phyloP scores from a whole-genome alignment of 441 rosid species.

The Gossypium laxum region DNA sequence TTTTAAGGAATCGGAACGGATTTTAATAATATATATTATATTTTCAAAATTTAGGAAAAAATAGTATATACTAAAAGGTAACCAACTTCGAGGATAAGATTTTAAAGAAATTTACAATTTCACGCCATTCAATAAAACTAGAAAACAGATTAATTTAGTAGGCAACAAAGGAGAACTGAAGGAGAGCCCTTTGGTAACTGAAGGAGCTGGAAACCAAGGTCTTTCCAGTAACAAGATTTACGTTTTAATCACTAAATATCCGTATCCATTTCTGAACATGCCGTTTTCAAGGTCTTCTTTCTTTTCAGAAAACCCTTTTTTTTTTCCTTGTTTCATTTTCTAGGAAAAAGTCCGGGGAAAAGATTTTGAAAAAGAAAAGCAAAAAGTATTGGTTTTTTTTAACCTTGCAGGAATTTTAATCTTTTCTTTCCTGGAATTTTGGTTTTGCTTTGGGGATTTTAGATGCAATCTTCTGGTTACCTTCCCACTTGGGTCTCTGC shows the following conservation, averaged over 20 bases:
- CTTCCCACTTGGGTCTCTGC: conserved; percentile 50
- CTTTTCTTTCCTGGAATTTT: conserved; percentile 33
- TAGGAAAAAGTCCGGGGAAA: not conserved
- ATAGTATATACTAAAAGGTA: not conserved
- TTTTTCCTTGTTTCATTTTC: not conserved
- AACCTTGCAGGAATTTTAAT: conserved; percentile 36
- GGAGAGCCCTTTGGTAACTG: not conserved
- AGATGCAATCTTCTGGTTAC: conserved; percentile 44
- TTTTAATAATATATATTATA: not conserved
- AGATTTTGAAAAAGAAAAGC: not conserved
- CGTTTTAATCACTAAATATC: not conserved
- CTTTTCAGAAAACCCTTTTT: not conserved
- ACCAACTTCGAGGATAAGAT: not conserved
- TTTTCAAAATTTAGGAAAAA: not conserved
- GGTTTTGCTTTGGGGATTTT: conserved; percentile 33
- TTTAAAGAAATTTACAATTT: not conserved
- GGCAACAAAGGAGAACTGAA: not conserved
- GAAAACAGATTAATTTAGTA: not conserved
- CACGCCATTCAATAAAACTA: not conserved
- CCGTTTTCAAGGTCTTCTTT: conserved; percentile 38
- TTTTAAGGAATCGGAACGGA: not conserved
- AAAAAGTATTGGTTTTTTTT: not conserved
- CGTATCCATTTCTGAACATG: conserved; percentile 26
- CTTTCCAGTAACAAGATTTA: not conserved
- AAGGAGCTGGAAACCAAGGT: not conserved